Percentiles rank a stretch among this genome's conserved stretches.
These are phyloP conservation scores for Chalciporus sp. DNA, from an alignment of 1,284 basidiomycete species.

Conservation along the genomic window DNA sequence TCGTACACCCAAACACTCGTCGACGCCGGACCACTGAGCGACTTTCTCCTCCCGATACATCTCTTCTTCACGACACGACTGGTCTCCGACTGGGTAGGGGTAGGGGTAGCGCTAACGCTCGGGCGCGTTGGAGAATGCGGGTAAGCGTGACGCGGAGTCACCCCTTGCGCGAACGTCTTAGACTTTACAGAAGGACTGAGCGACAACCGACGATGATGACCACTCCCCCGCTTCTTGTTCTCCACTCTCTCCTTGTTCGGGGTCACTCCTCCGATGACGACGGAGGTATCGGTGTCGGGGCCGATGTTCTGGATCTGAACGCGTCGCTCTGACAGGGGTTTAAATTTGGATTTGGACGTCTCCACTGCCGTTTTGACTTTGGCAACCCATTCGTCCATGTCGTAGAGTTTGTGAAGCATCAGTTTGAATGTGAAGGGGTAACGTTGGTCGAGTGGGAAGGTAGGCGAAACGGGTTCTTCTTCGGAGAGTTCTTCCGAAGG, in stretches of 20 bases:
- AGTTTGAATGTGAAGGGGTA: constrained; percentile 66
- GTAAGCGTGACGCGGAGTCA: constrained; percentile 7
- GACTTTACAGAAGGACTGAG: constrained; percentile 14
- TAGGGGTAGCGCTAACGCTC: background rate
- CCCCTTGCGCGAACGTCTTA: constrained; percentile 3
- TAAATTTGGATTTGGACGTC: constrained; percentile 54
- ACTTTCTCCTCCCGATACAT: constrained; percentile 56
- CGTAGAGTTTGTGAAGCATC: constrained; percentile 65
- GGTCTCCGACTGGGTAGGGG: constrained; percentile 23
- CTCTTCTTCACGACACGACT: constrained; percentile 54
- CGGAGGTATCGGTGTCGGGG: constrained; percentile 12
- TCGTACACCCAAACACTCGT: constrained; percentile 53
- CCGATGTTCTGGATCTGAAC: constrained; percentile 21
- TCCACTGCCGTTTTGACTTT: constrained; percentile 59
- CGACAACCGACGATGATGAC: constrained; percentile 36
- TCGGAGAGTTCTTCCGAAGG: constrained; percentile 5
- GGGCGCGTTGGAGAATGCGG: background rate
- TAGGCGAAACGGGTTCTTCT: constrained; percentile 30
- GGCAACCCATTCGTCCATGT: constrained; percentile 58
- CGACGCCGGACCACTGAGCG: constrained; percentile 38
- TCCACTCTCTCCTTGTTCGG: constrained; percentile 33
- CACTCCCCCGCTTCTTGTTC: constrained; percentile 21
- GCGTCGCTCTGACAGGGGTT: constrained; percentile 50
- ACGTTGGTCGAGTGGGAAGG: constrained; percentile 46
- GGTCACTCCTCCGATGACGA: constrained; percentile 3